These are phyloP conservation scores for Fragilaria radians DNA, from an alignment of 108 stramenopile species.

Conservation along the genomic window DNA sequence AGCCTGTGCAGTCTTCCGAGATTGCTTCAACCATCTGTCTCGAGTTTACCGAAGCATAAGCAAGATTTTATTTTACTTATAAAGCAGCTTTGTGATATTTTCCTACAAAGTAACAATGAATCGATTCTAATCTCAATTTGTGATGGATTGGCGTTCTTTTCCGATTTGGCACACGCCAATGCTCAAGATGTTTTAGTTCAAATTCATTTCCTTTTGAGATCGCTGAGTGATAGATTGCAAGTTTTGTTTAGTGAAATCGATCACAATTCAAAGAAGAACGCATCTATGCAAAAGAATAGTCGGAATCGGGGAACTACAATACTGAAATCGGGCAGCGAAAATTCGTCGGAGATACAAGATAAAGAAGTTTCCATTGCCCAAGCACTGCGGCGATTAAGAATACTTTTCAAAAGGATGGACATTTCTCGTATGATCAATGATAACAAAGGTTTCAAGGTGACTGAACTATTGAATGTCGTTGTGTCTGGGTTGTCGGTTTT, in stretches of 20 bases:
- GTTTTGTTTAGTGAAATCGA: neutral
- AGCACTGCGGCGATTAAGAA: conserved; percentile 49
- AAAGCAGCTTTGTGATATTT: conserved; percentile 56
- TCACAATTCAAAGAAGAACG: conserved; percentile 3
- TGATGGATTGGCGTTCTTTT: conserved; percentile 40
- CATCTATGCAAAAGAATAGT: conserved; percentile 7
- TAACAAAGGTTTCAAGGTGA: conserved; percentile 28
- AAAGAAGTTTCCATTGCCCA: conserved; percentile 48
- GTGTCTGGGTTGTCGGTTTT: conserved; percentile 25
- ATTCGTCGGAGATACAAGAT: conserved; percentile 31
- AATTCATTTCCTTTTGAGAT: conserved; percentile 35
- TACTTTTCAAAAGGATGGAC: conserved; percentile 43
- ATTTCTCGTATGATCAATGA: conserved; percentile 16
- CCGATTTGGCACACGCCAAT: conserved; percentile 58
- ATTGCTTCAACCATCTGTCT: conserved; percentile 49
- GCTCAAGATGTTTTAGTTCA: conserved; percentile 50
- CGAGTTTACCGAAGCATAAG: conserved; percentile 65
- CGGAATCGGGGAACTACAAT: no score
- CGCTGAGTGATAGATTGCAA: conserved; percentile 43
- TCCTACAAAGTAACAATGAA: conserved; percentile 56
- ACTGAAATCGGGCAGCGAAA: neutral
- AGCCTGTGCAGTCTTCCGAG: conserved; percentile 60
- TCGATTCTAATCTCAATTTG: conserved; percentile 49
- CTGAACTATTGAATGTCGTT: conserved; percentile 22
- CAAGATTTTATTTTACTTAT: conserved; percentile 53